Evolutionary conservation across 2,329 filamentous ascomycete species (phyloP).

Genomic region (Scopulariopsis brevicaulis): DNA sequence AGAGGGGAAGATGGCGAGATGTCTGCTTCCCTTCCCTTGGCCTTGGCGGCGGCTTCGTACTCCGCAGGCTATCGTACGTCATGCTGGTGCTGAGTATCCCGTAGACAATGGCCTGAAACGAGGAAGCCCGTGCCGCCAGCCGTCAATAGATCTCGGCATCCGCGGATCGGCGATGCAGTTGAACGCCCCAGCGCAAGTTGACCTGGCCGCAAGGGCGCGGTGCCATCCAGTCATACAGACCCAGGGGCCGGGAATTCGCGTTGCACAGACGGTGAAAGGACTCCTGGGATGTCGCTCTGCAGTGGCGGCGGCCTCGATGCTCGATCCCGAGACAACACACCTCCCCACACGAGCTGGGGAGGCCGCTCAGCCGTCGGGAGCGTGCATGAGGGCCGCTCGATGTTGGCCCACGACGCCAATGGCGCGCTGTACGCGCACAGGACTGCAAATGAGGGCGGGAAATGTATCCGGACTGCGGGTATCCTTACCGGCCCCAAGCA

Average conservation of each 20-base stretch:
- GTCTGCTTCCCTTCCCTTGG: background rate
- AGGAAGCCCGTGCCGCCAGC: background rate
- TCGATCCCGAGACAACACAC: background rate
- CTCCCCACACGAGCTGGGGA: background rate
- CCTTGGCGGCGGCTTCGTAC: background rate
- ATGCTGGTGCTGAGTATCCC: background rate
- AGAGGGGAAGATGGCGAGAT: background rate
- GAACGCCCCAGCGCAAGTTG: background rate
- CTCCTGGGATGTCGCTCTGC: background rate
- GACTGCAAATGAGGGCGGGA: background rate
- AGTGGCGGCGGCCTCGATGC: background rate
- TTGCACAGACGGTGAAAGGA: background rate
- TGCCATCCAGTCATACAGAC: background rate
- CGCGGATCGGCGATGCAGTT: background rate
- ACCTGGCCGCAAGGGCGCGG: background rate
- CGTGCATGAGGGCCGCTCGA: background rate
- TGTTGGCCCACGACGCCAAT: background rate
- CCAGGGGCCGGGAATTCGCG: background rate
- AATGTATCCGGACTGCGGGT: background rate
- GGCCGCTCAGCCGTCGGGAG: background rate
- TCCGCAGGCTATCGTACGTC: background rate
- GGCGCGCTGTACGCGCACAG: background rate
- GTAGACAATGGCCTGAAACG: background rate
- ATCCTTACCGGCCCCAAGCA: background rate
- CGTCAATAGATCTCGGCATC: background rate